These are phyloP conservation scores for Candida insectalens DNA, from an alignment of 805 yeast genomes.

Conservation along the genomic window DNA sequence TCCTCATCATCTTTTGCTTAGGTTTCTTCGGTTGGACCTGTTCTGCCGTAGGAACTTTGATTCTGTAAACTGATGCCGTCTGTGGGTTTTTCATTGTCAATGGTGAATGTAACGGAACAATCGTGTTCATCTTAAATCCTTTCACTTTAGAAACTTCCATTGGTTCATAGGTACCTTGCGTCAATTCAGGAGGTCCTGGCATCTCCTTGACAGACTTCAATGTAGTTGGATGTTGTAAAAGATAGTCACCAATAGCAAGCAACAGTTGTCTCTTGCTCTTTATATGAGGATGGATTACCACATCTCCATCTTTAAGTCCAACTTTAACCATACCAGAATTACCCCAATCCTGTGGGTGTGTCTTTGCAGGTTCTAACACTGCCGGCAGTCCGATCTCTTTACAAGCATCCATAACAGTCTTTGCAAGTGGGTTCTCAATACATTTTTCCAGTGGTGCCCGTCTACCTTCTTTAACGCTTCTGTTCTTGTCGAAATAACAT, in stretches of 20 bases:
- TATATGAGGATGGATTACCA: too few relatives aligned
- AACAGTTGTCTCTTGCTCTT: conserved; percentile 62
- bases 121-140: conserved; percentile 77
- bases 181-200: conserved; percentile 56
- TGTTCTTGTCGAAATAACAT: conserved; percentile 75
- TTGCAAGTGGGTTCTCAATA: conserved; percentile 82
- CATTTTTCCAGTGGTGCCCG: conserved; percentile 62
- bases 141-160: conserved; percentile 65
- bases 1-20: conserved; percentile 52
- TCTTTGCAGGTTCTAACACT: conserved; percentile 67
- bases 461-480: conserved; percentile 76
- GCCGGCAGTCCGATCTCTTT: conserved; percentile 19
- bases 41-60: conserved; percentile 33
- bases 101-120: conserved; percentile 82
- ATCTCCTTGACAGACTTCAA: conserved; percentile 50
- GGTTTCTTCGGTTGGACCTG: conserved; percentile 9
- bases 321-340: conserved; percentile 95
- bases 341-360: conserved; percentile 95
- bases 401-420: conserved; percentile 69
- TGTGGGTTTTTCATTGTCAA: conserved; percentile 78
- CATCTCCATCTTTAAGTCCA: conserved; percentile 41
- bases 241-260: conserved; percentile 47
- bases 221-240: conserved; percentile 63
- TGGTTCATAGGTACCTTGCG: conserved; percentile 39
- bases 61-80: conserved; percentile 57